These are phyloP conservation scores for Hippophae rhamnoides DNA, from an alignment of 306 rosid genomes.

Conservation along the genomic window DNA sequence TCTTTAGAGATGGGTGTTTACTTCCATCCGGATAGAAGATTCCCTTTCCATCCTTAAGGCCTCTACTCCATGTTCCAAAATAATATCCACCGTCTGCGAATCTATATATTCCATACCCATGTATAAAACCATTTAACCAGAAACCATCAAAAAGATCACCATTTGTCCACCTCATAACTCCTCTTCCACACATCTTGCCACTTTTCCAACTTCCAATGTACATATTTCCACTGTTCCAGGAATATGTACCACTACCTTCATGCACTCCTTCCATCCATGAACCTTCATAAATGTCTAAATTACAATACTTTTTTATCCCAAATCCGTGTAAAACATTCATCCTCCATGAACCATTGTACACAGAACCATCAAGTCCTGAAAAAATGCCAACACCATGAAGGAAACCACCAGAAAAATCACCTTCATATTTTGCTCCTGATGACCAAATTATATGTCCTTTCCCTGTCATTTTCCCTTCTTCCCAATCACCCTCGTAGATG, in stretches of 20 bases:
- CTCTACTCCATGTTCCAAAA: slow-evolving; percentile 80
- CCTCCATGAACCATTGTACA: slow-evolving; percentile 74
- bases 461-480: slow-evolving; percentile 73
- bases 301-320: slow-evolving; percentile 58
- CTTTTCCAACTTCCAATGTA: slow-evolving; percentile 77
- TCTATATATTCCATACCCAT: slow-evolving; percentile 75
- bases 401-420: slow-evolving; percentile 78
- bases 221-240: slow-evolving; percentile 59
- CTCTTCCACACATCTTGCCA: slow-evolving; percentile 77
- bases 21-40: slow-evolving; percentile 70
- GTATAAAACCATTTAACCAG: slow-evolving; percentile 69
- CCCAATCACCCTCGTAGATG: slow-evolving; percentile 79
- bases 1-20: slow-evolving; percentile 54
- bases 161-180: slow-evolving; percentile 81
- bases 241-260: slow-evolving; percentile 71
- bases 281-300: slow-evolving; percentile 72
- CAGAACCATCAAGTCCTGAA: slow-evolving; percentile 32
- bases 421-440: slow-evolving; percentile 69
- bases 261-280: slow-evolving; percentile 86
- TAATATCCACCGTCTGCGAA: slow-evolving; percentile 72
- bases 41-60: slow-evolving; percentile 90
- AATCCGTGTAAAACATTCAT: slow-evolving; percentile 77
- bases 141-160: slow-evolving; percentile 69
- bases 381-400: slow-evolving; percentile 78
- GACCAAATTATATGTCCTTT: slow-evolving; percentile 61